phyloP scores from a whole-genome alignment of 2,329 filamentous ascomycete genomes.

The Alternaria sp. region DNA sequence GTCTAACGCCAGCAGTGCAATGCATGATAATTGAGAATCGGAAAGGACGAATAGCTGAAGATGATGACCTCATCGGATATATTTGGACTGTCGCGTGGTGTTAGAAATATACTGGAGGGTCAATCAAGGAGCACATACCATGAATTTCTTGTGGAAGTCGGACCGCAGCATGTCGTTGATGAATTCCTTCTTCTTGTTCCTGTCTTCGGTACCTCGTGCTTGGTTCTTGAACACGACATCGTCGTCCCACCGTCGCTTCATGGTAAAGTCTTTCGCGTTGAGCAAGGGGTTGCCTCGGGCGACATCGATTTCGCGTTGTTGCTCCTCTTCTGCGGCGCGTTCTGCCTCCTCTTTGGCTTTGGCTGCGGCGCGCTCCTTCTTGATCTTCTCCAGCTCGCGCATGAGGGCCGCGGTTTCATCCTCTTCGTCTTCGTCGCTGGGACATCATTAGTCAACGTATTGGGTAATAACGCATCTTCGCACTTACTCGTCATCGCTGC shows the following conservation, averaged over 20 bases:
- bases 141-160: slow-evolving; percentile 98
- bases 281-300: slow-evolving; percentile 91
- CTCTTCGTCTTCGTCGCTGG: slow-evolving; percentile 63
- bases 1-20: slow-evolving; percentile 33
- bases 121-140: slow-evolving; percentile 62
- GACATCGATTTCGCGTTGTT: slow-evolving; percentile 84
- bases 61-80: slow-evolving; percentile 43
- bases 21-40: neutral
- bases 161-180: slow-evolving; percentile 94
- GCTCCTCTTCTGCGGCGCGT: slow-evolving; percentile 78
- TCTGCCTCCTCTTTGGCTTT: slow-evolving; percentile 84
- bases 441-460: slow-evolving; percentile 16
- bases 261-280: slow-evolving; percentile 84
- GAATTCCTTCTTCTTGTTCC: slow-evolving; percentile 91
- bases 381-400: slow-evolving; percentile 92
- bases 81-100: slow-evolving; percentile 37
- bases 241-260: slow-evolving; percentile 95
- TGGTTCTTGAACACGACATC: slow-evolving; percentile 99
- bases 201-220: slow-evolving; percentile 91
- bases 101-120: slow-evolving; percentile 11
- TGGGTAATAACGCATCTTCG: neutral
- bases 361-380: slow-evolving; percentile 81
- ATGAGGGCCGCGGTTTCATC: slow-evolving; percentile 87
- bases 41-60: neutral
- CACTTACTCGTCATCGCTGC: slow-evolving; percentile 63